These are phyloP conservation scores for Gymnopilus junonius DNA, from an alignment of 768 basidiomycete genomes.

Conservation along the genomic window DNA sequence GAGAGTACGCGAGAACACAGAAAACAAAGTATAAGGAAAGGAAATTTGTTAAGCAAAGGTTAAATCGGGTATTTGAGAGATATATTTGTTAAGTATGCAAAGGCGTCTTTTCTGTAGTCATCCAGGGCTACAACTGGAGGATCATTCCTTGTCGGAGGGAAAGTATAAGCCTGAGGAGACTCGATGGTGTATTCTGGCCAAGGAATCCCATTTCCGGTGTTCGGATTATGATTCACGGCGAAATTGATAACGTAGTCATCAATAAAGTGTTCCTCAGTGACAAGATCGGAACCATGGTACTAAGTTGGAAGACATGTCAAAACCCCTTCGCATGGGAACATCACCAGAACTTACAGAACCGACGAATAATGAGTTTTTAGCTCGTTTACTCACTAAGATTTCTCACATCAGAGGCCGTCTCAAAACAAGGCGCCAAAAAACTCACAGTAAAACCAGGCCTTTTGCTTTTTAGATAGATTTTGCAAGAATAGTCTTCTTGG, in stretches of 20 bases:
- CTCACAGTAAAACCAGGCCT: slow-evolving; percentile 42
- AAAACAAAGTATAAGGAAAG: too few relatives aligned
- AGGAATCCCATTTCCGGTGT: slow-evolving; percentile 25
- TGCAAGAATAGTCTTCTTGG: slow-evolving; percentile 52
- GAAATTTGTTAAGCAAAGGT: too few relatives aligned
- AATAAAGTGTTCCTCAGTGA: slow-evolving; percentile 26
- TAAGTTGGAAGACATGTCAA: background rate
- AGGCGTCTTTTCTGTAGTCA: slow-evolving; percentile 24
- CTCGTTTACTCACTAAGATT: slow-evolving; percentile 21
- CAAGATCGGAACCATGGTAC: slow-evolving; percentile 19
- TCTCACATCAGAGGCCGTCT: background rate
- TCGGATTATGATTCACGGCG: slow-evolving; percentile 40
- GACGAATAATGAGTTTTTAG: slow-evolving; percentile 10
- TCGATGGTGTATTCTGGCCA: slow-evolving; percentile 28
- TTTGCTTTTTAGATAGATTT: slow-evolving; percentile 35
- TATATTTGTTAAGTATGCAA: slow-evolving; percentile 25
- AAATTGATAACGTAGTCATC: slow-evolving; percentile 22
- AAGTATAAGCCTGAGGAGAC: slow-evolving; percentile 28
- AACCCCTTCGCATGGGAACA: background rate
- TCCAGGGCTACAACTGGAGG: slow-evolving; percentile 22
- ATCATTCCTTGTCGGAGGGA: slow-evolving; percentile 22
- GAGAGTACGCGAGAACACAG: too few relatives aligned
- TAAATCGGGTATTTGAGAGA: background rate
- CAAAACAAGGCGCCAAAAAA: background rate
- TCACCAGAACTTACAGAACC: slow-evolving; percentile 16